These are phyloP conservation scores for Tulasnella sp. DNA, from an alignment of 768 basidiomycete species.

Conservation along the genomic window DNA sequence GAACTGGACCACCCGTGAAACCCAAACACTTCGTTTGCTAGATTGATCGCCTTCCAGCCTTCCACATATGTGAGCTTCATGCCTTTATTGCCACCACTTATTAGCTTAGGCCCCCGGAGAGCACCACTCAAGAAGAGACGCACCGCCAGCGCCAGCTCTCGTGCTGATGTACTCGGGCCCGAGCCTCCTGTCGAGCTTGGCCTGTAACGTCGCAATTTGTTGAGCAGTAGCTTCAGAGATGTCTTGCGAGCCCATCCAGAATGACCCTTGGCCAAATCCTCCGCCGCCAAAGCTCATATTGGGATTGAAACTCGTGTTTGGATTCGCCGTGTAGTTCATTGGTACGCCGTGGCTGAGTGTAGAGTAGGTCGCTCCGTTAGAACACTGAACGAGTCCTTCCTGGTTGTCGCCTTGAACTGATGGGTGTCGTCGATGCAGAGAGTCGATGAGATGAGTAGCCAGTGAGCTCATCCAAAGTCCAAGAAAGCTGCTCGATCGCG, in stretches of 20 bases:
- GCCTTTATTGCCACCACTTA: constrained; percentile 42
- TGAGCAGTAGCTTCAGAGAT: constrained; percentile 56
- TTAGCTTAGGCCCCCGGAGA: background rate
- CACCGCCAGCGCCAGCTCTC: constrained; percentile 69
- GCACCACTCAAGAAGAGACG: background rate
- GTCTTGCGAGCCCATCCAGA: constrained; percentile 27
- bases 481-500: background rate
- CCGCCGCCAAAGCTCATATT: background rate
- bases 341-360: background rate
- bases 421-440: background rate
- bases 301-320: background rate
- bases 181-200: constrained; percentile 75
- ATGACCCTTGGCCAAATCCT: background rate
- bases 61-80: constrained; percentile 89
- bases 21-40: constrained; percentile 97
- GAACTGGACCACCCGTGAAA: constrained; percentile 93
- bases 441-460: background rate
- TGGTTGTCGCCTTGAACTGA: background rate
- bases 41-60: constrained; percentile 96
- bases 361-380: background rate
- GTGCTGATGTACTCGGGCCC: constrained; percentile 92
- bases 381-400: background rate
- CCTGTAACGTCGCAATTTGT: constrained; percentile 66
- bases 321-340: background rate
- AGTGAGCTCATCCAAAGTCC: background rate